Evolutionary conservation across 495 filamentous ascomycete genomes (phyloP).

Genomic region (Recurvomyces mirabilis): DNA sequence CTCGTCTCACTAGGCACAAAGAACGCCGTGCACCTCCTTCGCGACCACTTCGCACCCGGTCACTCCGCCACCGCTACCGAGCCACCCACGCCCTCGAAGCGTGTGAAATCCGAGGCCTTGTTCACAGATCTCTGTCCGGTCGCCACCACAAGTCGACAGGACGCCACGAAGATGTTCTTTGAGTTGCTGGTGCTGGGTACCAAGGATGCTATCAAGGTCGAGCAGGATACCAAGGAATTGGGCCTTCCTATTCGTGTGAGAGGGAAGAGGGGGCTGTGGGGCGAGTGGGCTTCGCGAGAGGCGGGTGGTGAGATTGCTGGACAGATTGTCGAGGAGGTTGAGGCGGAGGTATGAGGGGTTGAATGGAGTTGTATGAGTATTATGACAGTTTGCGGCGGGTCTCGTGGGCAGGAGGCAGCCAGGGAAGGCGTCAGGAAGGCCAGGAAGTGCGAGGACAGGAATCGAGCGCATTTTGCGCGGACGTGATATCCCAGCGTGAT

Average conservation of each 20-base stretch:
- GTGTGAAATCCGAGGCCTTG: conserved; percentile 40
- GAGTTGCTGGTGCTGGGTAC: conserved; percentile 91
- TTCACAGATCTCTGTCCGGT: conserved; percentile 91
- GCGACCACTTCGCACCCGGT: conserved; percentile 66
- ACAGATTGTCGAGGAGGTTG: no score
- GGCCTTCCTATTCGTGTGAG: conserved; percentile 69
- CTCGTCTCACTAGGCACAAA: conserved; percentile 82
- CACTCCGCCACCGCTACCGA: conserved; percentile 45
- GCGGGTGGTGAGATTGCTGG: conserved; percentile 4
- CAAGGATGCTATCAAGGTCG: conserved; percentile 96
- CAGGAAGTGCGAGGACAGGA: no score
- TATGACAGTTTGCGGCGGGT: no score
- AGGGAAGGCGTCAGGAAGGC: no score
- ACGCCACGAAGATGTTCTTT: conserved; percentile 99
- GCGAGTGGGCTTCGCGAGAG: conserved; percentile 67
- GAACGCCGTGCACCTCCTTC: conserved; percentile 88
- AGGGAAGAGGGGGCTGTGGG: conserved; percentile 87
- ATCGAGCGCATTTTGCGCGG: no score
- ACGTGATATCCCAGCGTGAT: no score
- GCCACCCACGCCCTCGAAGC: conserved; percentile 54
- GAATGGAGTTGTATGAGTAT: no score
- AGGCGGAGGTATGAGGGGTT: no score
- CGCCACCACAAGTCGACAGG: conserved; percentile 59
- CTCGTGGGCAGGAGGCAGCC: no score
- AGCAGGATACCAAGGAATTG: conserved; percentile 59